A percentile compares a stretch with the other conserved stretches of the same genome.
Evolutionary conservation across 2,329 filamentous ascomycete species (phyloP).

Genomic region (Curvularia verruculosa): DNA sequence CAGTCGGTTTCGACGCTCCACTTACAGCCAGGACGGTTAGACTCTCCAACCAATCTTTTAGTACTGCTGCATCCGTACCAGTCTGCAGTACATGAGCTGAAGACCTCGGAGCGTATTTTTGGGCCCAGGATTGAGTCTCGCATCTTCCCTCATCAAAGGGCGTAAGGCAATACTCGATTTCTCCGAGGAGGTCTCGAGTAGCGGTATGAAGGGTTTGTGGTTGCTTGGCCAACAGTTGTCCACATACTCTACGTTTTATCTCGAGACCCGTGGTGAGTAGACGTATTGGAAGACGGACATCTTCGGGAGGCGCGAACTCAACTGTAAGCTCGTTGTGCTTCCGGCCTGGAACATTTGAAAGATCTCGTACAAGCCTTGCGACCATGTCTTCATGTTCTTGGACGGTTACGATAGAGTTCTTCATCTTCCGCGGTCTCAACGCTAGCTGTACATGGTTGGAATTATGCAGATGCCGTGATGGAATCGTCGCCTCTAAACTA

Average conservation of each 20-base stretch:
- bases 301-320: conserved; percentile 26
- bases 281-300: conserved; percentile 45
- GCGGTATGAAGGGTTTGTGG: conserved; percentile 59
- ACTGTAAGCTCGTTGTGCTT: not conserved
- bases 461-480: not conserved
- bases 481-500: conserved; percentile 22
- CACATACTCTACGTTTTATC: conserved; percentile 49
- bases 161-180: conserved; percentile 68
- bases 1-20: conserved; percentile 49
- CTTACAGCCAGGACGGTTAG: conserved; percentile 80
- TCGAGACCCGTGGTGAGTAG: conserved; percentile 47
- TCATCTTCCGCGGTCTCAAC: conserved; percentile 45
- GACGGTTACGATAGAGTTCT: conserved; percentile 43
- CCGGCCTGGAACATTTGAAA: conserved; percentile 15
- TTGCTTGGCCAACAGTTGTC: conserved; percentile 22
- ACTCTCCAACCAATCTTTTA: conserved; percentile 81
- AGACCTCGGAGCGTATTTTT: conserved; percentile 79
- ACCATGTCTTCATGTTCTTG: conserved; percentile 37
- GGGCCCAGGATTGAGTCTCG: conserved; percentile 74
- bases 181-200: conserved; percentile 64
- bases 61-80: conserved; percentile 69
- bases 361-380: conserved; percentile 25
- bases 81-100: conserved; percentile 77
- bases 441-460: not conserved
- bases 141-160: conserved; percentile 81